Conservation (phyloP, 2,329 filamentous ascomycete species). For the Lasiodiplodia gonubiensis region DNA sequence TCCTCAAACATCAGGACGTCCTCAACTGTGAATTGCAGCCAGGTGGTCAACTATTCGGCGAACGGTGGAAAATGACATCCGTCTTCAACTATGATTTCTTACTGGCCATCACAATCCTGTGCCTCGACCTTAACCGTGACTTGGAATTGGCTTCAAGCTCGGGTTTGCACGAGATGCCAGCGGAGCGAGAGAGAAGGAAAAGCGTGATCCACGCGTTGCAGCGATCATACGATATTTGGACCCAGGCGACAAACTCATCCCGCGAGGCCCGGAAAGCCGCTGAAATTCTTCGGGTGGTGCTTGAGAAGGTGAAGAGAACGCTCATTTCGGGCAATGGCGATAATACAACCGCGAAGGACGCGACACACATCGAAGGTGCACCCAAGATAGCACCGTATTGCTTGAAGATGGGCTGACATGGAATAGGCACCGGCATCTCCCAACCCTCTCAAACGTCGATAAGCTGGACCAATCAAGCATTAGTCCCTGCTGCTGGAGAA, state of each 20-base stretch:
- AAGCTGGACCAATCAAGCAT: no score
- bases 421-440: no score
- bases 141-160: neutral
- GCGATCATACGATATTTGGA: neutral
- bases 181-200: neutral
- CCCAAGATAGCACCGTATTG: no score
- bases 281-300: neutral
- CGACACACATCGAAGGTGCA: neutral
- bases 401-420: no score
- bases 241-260: neutral
- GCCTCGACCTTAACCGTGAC: slow-evolving; percentile 48
- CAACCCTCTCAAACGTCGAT: no score
- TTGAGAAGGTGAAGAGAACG: neutral
- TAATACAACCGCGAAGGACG: neutral
- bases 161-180: neutral
- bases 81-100: slow-evolving; percentile 55
- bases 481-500: no score
- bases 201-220: neutral
- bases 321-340: neutral
- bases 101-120: slow-evolving; percentile 55
- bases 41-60: slow-evolving; percentile 47
- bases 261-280: neutral
- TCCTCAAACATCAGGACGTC: slow-evolving; percentile 52
- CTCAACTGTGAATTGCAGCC: slow-evolving; percentile 50
- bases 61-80: slow-evolving; percentile 53